These are phyloP conservation scores for Curvularia sp. DNA, from an alignment of 2,329 filamentous ascomycete species.

Conservation along the genomic window DNA sequence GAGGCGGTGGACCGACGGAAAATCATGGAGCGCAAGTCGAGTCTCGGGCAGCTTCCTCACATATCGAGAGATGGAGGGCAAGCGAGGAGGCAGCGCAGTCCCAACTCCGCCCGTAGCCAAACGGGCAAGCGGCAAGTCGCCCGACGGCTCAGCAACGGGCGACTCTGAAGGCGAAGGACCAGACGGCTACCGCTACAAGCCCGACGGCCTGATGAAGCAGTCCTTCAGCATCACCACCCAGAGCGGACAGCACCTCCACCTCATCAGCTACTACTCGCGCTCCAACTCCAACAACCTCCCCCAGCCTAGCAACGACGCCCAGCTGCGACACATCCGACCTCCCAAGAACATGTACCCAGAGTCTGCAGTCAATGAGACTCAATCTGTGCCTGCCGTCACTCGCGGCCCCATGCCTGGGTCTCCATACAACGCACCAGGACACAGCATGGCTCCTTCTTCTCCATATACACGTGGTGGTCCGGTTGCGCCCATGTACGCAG, in stretches of 20 bases:
- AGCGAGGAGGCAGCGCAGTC: conserved; percentile 78
- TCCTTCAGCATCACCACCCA: conserved; percentile 98
- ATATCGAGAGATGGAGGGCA: conserved; percentile 98
- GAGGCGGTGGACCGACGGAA: conserved; percentile 97
- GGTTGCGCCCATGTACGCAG: conserved; percentile 51
- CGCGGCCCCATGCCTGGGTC: conserved; percentile 71
- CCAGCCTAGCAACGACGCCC: conserved; percentile 81
- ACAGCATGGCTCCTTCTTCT: conserved; percentile 63
- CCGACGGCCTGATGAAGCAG: conserved; percentile 98
- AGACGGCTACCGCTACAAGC: conserved; percentile 64
- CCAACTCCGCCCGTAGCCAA: conserved; percentile 50
- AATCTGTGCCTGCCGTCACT: conserved; percentile 80
- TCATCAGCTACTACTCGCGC: conserved; percentile 95
- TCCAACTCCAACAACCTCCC: conserved; percentile 77
- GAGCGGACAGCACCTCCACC: conserved; percentile 86
- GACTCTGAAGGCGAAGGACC: conserved; percentile 78
- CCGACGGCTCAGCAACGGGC: conserved; percentile 79
- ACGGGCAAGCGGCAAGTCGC: conserved; percentile 70
- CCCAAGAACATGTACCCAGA: conserved; percentile 97
- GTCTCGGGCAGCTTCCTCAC: conserved; percentile 98
- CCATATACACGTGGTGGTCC: conserved; percentile 54
- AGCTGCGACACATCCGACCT: conserved; percentile 81
- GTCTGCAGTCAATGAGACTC: conserved; percentile 86
- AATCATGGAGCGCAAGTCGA: conserved; percentile 97
- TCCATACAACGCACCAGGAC: conserved; percentile 60